Evolutionary conservation across 208 protist genomes (phyloP), one percentile per base, ranked within the genome.

Genomic region (Leishmania aethiopica): DNA sequence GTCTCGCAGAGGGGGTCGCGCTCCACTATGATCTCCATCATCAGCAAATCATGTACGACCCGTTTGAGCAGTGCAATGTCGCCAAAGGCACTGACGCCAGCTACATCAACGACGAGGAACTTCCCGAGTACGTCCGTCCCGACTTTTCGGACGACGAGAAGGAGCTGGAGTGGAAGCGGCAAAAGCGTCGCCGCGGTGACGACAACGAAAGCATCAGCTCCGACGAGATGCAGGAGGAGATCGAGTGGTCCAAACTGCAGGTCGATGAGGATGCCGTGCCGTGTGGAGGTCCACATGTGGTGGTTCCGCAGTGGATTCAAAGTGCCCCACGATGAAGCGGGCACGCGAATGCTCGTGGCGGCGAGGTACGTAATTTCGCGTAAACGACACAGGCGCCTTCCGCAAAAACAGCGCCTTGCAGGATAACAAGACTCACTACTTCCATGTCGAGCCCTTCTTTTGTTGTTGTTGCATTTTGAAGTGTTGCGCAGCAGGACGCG

Each of bases 101-200:
- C 78, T 98, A 97, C 80, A 79, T 98, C 42, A 94, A 98, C 78
- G 95, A 98, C 72, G 93, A 96, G 60, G 93, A 98, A 73, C 91
- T 98, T 11, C 95, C 95, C 15, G 84, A 87, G 40, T 67, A 96
- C 77, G 92, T 96, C 13, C 86, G 91, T 22, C 95, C 95, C 7
- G 93, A 97, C 77, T 98, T 98, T 73, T 96, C 92, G 15, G 94
- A 98, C 64, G 95, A 97, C 75, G 93, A 97, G 69, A 91, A 90
- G 82, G 92, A 97, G 84, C 85, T 84, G 45, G 83, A 88, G 77
- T 98, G 90, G 96, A 99, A 94, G 86, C 93, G 84, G n/a, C 75
- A 90, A 79, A 86, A 88, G 70, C 80, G 76, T 35, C 71, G 69
- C 25, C 71, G 75, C 51, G 45, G 75, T 51, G 45, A 80, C 17